These are phyloP conservation scores for Panellus pusillus DNA, from an alignment of 768 basidiomycete species.

Conservation along the genomic window DNA sequence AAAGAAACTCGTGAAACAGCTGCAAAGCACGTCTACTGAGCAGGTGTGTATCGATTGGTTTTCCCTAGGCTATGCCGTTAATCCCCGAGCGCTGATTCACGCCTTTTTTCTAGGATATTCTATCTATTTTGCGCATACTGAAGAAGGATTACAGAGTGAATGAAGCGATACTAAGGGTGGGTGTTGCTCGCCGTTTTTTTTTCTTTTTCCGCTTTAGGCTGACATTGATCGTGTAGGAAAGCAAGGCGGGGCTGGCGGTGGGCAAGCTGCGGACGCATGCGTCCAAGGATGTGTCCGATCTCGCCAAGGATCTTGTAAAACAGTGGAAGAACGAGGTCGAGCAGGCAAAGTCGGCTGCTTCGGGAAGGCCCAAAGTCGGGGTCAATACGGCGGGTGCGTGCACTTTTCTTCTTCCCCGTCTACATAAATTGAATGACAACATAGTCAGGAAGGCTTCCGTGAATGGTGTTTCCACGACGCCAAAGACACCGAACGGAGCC, in stretches of 20 bases:
- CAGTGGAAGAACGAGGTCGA: constrained; percentile 92
- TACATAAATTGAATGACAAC: constrained; percentile 6
- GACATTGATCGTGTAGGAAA: constrained; percentile 57
- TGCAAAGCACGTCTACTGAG: constrained; percentile 59
- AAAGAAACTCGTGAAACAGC: constrained; percentile 78
- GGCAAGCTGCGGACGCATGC: constrained; percentile 82
- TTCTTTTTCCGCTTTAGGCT: constrained; percentile 25
- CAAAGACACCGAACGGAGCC: constrained; percentile 36
- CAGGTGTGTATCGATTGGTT: constrained; percentile 46
- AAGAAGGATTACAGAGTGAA: constrained; percentile 70
- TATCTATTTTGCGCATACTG: constrained; percentile 58
- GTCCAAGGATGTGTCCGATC: constrained; percentile 70
- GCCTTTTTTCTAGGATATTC: constrained; percentile 51
- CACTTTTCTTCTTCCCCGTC: constrained; percentile 6
- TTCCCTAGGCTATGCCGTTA: constrained; percentile 38
- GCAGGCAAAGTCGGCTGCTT: constrained; percentile 46
- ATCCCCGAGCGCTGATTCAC: constrained; percentile 33
- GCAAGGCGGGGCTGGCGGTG: constrained; percentile 88
- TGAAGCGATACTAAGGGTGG: constrained; percentile 72
- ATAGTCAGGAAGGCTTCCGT: constrained; percentile 30
- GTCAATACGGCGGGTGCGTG: constrained; percentile 35
- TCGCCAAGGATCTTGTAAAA: constrained; percentile 89
- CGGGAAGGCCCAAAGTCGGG: constrained; percentile 27
- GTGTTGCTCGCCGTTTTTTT: constrained; percentile 43
- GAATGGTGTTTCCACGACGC: constrained; percentile 35